Evolutionary conservation across 306 rosid species (phyloP).

Genomic region (Hippophae gyantsensis): DNA sequence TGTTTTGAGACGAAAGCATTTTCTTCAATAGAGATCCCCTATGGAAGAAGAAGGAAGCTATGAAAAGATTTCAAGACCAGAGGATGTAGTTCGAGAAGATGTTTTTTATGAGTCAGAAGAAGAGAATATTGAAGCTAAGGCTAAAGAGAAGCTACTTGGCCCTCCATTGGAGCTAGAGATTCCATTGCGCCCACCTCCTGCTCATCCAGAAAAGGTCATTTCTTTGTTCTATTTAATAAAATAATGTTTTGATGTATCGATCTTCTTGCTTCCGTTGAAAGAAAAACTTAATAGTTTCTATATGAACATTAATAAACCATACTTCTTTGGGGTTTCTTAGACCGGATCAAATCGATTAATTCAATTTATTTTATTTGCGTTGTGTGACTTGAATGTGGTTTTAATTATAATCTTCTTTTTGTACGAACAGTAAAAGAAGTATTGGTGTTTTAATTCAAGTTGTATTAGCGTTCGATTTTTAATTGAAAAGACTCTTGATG

Average conservation of each 20-base stretch:
- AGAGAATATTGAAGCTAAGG: slow-evolving; percentile 61
- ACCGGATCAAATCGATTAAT: no score
- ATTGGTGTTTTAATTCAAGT: no score
- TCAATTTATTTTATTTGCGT: no score
- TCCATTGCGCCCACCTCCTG: slow-evolving; percentile 74
- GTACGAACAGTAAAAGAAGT: no score
- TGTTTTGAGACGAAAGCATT: slow-evolving; percentile 3
- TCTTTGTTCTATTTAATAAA: slow-evolving; percentile 6
- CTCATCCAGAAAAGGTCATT: slow-evolving; percentile 66
- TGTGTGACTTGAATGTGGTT: no score
- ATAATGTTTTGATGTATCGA: slow-evolving; percentile 1
- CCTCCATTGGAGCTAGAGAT: slow-evolving; percentile 89
- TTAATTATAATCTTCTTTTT: no score
- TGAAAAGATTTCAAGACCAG: slow-evolving; percentile 40
- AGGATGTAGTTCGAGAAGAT: slow-evolving; percentile 65
- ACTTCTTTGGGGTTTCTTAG: no score
- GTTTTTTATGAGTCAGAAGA: slow-evolving; percentile 70
- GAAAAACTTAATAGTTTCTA: background rate
- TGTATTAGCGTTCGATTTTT: no score
- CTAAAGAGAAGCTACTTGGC: slow-evolving; percentile 80
- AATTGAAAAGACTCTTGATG: no score
- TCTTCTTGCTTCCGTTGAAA: background rate
- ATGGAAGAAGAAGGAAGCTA: slow-evolving; percentile 47
- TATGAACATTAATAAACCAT: no score
- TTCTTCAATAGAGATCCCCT: slow-evolving; percentile 34